Conservation (phyloP, 805 yeast species). For the Candida lessepsii region DNA sequence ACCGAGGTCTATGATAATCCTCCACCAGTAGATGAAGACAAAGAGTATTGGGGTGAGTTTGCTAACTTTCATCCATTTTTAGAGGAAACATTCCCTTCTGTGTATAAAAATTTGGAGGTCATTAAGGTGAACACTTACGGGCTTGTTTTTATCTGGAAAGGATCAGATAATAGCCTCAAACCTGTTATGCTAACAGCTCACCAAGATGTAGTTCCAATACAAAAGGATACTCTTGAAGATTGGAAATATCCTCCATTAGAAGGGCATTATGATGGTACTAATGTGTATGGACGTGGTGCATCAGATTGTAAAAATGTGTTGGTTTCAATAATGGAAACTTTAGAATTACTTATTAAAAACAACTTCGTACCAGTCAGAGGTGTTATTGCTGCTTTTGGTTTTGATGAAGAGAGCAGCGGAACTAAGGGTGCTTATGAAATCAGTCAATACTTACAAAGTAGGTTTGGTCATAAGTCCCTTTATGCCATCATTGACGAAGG, state of each 20-base stretch:
- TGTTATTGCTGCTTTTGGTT: slow-evolving; percentile 65
- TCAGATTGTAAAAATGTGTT: slow-evolving; percentile 72
- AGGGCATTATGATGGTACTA: slow-evolving; percentile 60
- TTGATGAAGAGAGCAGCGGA: slow-evolving; percentile 78
- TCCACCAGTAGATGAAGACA: slow-evolving; percentile 50
- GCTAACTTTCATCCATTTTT: slow-evolving; percentile 51
- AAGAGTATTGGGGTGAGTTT: slow-evolving; percentile 45
- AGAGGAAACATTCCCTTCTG: slow-evolving; percentile 52
- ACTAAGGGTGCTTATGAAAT: slow-evolving; percentile 57
- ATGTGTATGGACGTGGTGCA: slow-evolving; percentile 76
- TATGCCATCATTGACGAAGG: slow-evolving; percentile 71
- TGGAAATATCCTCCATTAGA: slow-evolving; percentile 70
- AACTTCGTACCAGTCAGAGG: slow-evolving; percentile 64
- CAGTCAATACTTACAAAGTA: slow-evolving; percentile 44
- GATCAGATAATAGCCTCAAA: slow-evolving; percentile 52
- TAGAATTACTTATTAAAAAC: slow-evolving; percentile 52
- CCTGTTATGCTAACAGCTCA: slow-evolving; percentile 75
- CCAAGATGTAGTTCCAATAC: slow-evolving; percentile 80
- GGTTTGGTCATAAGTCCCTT: slow-evolving; percentile 60
- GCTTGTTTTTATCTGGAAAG: slow-evolving; percentile 62
- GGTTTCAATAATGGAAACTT: slow-evolving; percentile 62
- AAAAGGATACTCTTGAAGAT: slow-evolving; percentile 48
- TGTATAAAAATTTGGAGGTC: slow-evolving; percentile 47
- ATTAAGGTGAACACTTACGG: slow-evolving; percentile 62
- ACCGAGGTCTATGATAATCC: slow-evolving; percentile 60